phyloP scores from a whole-genome alignment of 2,329 filamentous ascomycete genomes.

The Scedosporium dehoogii region DNA sequence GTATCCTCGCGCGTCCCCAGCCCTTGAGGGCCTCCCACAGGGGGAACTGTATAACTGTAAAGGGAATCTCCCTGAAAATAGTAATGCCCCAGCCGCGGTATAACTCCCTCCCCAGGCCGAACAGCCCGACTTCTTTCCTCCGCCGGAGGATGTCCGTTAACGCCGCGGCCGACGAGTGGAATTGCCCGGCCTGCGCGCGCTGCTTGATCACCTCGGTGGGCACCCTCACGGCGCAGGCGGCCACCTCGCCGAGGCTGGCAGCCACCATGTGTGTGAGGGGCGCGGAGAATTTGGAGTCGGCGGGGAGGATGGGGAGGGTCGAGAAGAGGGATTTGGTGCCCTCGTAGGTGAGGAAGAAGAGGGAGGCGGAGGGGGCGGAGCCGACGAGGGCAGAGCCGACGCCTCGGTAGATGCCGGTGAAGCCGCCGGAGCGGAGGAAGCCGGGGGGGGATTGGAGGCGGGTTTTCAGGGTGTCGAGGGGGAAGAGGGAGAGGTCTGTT shows the following conservation, averaged over 20 bases:
- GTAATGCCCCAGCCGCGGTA: conserved; percentile 92
- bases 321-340: conserved; percentile 50
- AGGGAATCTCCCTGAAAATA: conserved; percentile 90
- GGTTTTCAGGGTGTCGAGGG: conserved; percentile 97
- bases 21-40: conserved; percentile 90
- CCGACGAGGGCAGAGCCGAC: conserved; percentile 84
- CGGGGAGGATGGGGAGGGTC: conserved; percentile 15
- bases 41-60: conserved; percentile 94
- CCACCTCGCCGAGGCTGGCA: conserved; percentile 77
- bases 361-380: conserved; percentile 83
- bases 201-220: conserved; percentile 98
- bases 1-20: conserved; percentile 42
- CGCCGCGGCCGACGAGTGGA: conserved; percentile 58
- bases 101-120: conserved; percentile 66
- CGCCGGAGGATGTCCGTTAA: conserved; percentile 58
- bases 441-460: conserved; percentile 75
- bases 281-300: conserved; percentile 15
- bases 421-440: conserved; percentile 77
- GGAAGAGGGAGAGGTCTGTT: conserved; percentile 93
- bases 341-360: conserved; percentile 97
- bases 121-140: conserved; percentile 30
- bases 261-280: conserved; percentile 67
- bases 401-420: conserved; percentile 86
- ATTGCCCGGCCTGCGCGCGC: conserved; percentile 79
- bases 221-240: conserved; percentile 84